Base-by-base conservation (phyloP, 305 asterid genomes). In the Stenogyne calaminthoides region DNA sequence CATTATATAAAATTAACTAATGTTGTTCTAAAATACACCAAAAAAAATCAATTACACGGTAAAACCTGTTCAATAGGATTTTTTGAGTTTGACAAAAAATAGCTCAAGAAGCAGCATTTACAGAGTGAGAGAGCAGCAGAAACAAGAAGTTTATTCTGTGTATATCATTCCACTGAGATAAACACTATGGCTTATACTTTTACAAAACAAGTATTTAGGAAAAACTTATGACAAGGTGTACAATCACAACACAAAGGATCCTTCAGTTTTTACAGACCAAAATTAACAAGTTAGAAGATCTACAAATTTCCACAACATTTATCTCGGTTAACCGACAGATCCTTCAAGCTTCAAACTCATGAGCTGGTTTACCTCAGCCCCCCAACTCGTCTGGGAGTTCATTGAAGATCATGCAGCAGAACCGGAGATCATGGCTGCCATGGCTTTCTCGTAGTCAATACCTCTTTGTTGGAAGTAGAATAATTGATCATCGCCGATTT, bases 271-370 rank as follows among this genome's bases (percentile, higher is more conserved):
- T 69, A 36, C 63, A 57, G 8, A 25, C 39, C 62, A 70, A 51
- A 49, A 67, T 60, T 27, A 56, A 74, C 39, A 64, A 54, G 62
- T 62, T 19, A 34, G 76, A 16, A 54, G 54, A 64, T 64, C 29
- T 56, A 75, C 64, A 52, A 37, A 64, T 66, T 75, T 46, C 57
- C 36, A 54, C 55, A 34, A 1, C 11, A 27, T 47, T 39, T 62
- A 18, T 3, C 58, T 44, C 10, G 51, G 51, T 65, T 59, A 91
- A 70, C 96, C 98, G 6, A 93, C 98, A 7, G 96, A 88, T 8
- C 97, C 96, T 91, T 91, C 98, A 42, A 93, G 96, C 85, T 89
- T 91, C 88, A 93, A 73, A 71, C 95, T 89, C 97, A 93, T 84
- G 69, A 91, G 93, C 86, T 88, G 89, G 80, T 93, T 91, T 71